phyloP scores from a whole-genome alignment of 371 early-diverging fungal genomes.

The Lichtheimia ramosa region DNA sequence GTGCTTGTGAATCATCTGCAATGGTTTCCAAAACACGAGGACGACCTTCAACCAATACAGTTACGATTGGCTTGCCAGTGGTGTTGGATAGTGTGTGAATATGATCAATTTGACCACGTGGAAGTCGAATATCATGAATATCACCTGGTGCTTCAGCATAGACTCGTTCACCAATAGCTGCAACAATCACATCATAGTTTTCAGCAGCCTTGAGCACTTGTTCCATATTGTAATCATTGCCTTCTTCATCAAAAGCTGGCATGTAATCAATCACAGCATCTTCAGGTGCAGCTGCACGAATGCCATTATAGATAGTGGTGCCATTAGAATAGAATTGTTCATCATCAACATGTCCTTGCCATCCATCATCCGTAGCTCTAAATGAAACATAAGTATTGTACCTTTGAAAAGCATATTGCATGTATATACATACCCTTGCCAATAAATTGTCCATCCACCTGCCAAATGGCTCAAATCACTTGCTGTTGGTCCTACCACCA shows the following conservation, averaged over 20 bases:
- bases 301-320: slow-evolving; percentile 45
- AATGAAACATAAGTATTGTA: background rate
- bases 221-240: slow-evolving; percentile 30
- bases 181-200: slow-evolving; percentile 42
- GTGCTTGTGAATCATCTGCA: slow-evolving; percentile 38
- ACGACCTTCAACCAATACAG: slow-evolving; percentile 59
- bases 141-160: slow-evolving; percentile 61
- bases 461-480: slow-evolving; percentile 43
- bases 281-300: slow-evolving; percentile 33
- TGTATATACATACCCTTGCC: slow-evolving; percentile 42
- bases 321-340: slow-evolving; percentile 51
- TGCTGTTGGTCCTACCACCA: slow-evolving; percentile 54
- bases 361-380: slow-evolving; percentile 32
- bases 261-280: slow-evolving; percentile 34
- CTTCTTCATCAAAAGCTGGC: slow-evolving; percentile 24
- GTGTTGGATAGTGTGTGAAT: slow-evolving; percentile 21
- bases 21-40: slow-evolving; percentile 54
- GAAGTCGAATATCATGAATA: slow-evolving; percentile 50
- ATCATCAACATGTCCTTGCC: slow-evolving; percentile 44
- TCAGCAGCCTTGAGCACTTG: slow-evolving; percentile 26
- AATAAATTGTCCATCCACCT: slow-evolving; percentile 63
- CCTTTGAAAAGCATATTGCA: background rate
- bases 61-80: slow-evolving; percentile 38
- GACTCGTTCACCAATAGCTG: slow-evolving; percentile 50
- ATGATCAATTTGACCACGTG: slow-evolving; percentile 48